These are phyloP conservation scores for Chrysoporthe austroafricana DNA, from an alignment of 2,329 filamentous ascomycete species.

Conservation along the genomic window DNA sequence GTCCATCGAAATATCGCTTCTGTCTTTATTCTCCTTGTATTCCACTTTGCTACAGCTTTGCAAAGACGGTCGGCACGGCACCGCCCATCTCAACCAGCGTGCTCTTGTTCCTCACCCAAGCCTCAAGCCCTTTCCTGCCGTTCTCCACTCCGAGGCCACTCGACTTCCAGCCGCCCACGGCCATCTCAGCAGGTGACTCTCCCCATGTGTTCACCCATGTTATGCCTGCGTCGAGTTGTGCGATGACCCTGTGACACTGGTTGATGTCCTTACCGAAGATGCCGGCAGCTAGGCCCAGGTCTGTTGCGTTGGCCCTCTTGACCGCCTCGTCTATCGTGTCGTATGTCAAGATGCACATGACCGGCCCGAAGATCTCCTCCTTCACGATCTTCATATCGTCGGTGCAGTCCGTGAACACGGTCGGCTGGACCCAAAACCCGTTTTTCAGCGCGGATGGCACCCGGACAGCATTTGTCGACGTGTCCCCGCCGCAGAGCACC, in stretches of 20 bases:
- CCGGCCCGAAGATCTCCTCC: slow-evolving; percentile 89
- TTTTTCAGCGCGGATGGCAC: slow-evolving; percentile 54
- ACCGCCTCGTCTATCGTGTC: slow-evolving; percentile 71
- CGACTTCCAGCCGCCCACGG: slow-evolving; percentile 89
- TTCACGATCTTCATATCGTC: slow-evolving; percentile 78
- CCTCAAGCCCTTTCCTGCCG: slow-evolving; percentile 75
- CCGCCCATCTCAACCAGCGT: slow-evolving; percentile 83
- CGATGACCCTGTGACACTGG: slow-evolving; percentile 71
- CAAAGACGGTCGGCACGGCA: slow-evolving; percentile 71
- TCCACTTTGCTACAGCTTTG: slow-evolving; percentile 59
- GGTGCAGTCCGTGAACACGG: slow-evolving; percentile 83
- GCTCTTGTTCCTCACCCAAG: slow-evolving; percentile 86
- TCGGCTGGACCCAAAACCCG: slow-evolving; percentile 86
- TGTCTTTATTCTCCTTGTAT: neutral
- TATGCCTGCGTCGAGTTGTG: slow-evolving; percentile 78
- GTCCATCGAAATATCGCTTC: neutral
- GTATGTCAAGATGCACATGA: slow-evolving; percentile 81
- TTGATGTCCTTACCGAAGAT: slow-evolving; percentile 81
- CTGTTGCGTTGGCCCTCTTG: slow-evolving; percentile 73
- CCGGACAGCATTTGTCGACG: slow-evolving; percentile 51
- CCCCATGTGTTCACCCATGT: slow-evolving; percentile 95
- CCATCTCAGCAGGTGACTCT: slow-evolving; percentile 91
- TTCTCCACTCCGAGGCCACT: slow-evolving; percentile 90
- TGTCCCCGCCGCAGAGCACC: slow-evolving; percentile 71
- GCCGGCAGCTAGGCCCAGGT: slow-evolving; percentile 79